Evolutionary conservation across 495 filamentous ascomycete species (phyloP).

Genomic region (Usnea hakonensis): DNA sequence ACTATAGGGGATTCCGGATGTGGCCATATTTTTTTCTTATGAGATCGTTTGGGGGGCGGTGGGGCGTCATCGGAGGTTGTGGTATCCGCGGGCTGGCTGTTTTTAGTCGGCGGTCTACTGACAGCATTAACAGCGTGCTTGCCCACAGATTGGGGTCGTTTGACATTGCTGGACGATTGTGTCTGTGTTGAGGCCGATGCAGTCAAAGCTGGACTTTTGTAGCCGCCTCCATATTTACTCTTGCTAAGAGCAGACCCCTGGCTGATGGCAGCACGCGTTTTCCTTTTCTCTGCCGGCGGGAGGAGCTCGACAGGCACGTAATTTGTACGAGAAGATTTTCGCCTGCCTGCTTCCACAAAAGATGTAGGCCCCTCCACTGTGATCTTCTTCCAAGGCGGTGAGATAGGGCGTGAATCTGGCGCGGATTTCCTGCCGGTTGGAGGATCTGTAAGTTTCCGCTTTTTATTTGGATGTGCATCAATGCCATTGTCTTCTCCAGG

Average conservation of each 20-base stretch:
- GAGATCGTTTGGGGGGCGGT: constrained; percentile 12
- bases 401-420: constrained; percentile 43
- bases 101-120: constrained; percentile 17
- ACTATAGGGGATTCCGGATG: constrained; percentile 1
- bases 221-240: constrained; percentile 23
- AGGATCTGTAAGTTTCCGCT: constrained; percentile 56
- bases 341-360: constrained; percentile 69
- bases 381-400: constrained; percentile 91
- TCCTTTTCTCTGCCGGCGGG: constrained; percentile 55
- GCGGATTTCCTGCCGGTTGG: constrained; percentile 38
- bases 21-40: constrained; percentile 16
- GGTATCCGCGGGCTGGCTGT: background rate
- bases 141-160: constrained; percentile 12
- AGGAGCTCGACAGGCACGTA: constrained; percentile 61
- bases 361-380: constrained; percentile 81
- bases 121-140: constrained; percentile 13
- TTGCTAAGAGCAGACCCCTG: constrained; percentile 22
- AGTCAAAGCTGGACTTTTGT: constrained; percentile 12
- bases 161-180: constrained; percentile 19
- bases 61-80: background rate
- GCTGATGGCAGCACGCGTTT: constrained; percentile 39
- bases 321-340: constrained; percentile 83
- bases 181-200: constrained; percentile 14
- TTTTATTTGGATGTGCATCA: constrained; percentile 59
- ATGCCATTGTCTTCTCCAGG: constrained; percentile 14